These are phyloP conservation scores for Strombidium stylifer DNA, from an alignment of 73 alveolate genomes.

Conservation along the genomic window DNA sequence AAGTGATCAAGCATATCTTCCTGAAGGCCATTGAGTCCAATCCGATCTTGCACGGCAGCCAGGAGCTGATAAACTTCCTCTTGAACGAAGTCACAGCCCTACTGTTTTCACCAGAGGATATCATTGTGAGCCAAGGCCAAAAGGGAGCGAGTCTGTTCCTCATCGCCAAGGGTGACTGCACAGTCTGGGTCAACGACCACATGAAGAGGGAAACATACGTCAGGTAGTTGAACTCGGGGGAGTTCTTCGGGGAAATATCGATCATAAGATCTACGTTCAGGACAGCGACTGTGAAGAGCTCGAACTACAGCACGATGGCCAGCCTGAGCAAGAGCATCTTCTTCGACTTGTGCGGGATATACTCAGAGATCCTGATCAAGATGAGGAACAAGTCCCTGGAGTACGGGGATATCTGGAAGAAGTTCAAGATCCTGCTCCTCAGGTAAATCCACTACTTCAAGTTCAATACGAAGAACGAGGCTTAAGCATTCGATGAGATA, in stretches of 20 bases:
- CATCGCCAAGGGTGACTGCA: conserved; percentile 44
- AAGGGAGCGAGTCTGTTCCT: conserved; percentile 50
- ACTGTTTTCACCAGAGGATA: conserved; percentile 47
- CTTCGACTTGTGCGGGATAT: too few relatives aligned
- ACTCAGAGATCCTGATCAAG: too few relatives aligned
- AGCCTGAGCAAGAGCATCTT: background rate
- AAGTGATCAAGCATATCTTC: conserved; percentile 41
- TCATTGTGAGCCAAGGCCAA: conserved; percentile 54
- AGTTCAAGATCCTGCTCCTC: too few relatives aligned
- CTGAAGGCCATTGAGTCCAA: conserved; percentile 32
- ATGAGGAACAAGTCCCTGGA: too few relatives aligned
- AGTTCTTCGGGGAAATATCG: conserved; percentile 59
- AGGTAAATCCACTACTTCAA: too few relatives aligned
- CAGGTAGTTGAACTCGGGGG: conserved; percentile 14
- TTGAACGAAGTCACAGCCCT: conserved; percentile 35
- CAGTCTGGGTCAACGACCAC: background rate
- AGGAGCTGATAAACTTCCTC: conserved; percentile 34
- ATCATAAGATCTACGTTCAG: conserved; percentile 41
- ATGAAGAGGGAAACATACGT: background rate
- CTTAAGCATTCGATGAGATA: too few relatives aligned
- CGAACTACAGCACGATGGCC: background rate
- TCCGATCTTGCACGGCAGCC: conserved; percentile 1
- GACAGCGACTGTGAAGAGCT: conserved; percentile 41
- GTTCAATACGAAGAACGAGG: too few relatives aligned
- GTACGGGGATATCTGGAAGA: too few relatives aligned